Conservation (phyloP, 1,284 basidiomycete species). For the Rhodotorula sp. region DNA sequence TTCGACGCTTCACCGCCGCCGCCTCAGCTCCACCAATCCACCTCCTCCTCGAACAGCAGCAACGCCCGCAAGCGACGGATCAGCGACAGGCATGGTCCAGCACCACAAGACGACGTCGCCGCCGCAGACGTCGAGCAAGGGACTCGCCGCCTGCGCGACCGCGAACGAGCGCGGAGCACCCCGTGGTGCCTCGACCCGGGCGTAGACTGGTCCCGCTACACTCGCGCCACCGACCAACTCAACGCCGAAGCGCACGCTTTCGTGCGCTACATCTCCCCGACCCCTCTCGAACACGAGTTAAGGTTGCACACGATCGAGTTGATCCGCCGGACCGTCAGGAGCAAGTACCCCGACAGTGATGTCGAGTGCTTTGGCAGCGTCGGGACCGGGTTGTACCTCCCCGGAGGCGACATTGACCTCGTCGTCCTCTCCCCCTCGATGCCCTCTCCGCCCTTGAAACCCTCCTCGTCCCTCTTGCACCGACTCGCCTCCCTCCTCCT, state of each 20-base stretch:
- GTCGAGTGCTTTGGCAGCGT: slow-evolving; percentile 90
- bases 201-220: slow-evolving; percentile 75
- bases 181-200: slow-evolving; percentile 67
- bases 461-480: slow-evolving; percentile 35
- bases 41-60: neutral
- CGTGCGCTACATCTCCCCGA: slow-evolving; percentile 82
- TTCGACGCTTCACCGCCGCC: slow-evolving; percentile 52
- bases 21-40: no score
- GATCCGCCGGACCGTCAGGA: slow-evolving; percentile 66
- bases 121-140: slow-evolving; percentile 18
- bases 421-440: slow-evolving; percentile 53
- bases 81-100: slow-evolving; percentile 5
- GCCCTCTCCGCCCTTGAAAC: slow-evolving; percentile 36
- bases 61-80: slow-evolving; percentile 27
- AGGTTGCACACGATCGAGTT: slow-evolving; percentile 72
- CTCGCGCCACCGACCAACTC: slow-evolving; percentile 74
- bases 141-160: slow-evolving; percentile 37
- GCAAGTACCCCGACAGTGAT: slow-evolving; percentile 72
- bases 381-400: slow-evolving; percentile 91
- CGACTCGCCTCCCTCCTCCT: slow-evolving; percentile 40
- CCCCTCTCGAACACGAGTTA: slow-evolving; percentile 77
- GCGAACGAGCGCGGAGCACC: slow-evolving; percentile 49
- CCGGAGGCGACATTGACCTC: slow-evolving; percentile 68
- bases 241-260: slow-evolving; percentile 83
- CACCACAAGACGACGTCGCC: slow-evolving; percentile 22